Evolutionary conservation across 2,329 filamentous ascomycete species (phyloP), one percentile per base, ranked within the genome.

Genomic region (Spiromastix sp.): DNA sequence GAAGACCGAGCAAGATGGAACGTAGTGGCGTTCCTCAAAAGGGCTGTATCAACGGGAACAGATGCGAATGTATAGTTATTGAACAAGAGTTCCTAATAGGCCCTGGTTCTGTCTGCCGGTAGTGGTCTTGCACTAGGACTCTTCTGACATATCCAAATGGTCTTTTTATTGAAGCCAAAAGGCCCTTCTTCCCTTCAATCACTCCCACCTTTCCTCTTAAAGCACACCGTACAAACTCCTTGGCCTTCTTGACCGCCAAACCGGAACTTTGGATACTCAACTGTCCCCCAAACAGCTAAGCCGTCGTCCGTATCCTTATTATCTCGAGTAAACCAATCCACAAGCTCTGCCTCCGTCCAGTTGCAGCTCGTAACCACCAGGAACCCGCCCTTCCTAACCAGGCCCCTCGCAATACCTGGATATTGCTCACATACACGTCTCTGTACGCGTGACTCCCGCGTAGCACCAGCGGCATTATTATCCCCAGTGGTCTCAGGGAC

Each of bases 351-450:
- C 64, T 91, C 86, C 1, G 89, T 96, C 91, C 91, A 98, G 62
- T 98, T 98, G 58, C 91, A 98, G 59, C 86, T 95, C 36, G 91
- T 96, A 36, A 98, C 75, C 40, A 95, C 60, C 48, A 96, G 73
- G 16, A 85, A 67, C 0, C 85, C 85, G 2, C 79, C 80, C 1
- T 61, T 63, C 48, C 74, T 77, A 34, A 96, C 71, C 43, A 96
- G 67, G 18, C 60, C 62, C 42, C 79, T 64, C 20, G 89, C 78
- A 34, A 76, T 74, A 30, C 71, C 68, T 31, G 74, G 72, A 62
- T 98, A 98, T 3, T 71, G 70, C 56, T 93, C 84, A 54, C 77
- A 82, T 9, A 82, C 67, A 36, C 81, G 71, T 24, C 73, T 64
- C 34, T 45, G 40, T 12, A 49, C 43, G 4, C 36, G n/a, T n/a